Percentiles rank a stretch among this genome's conserved stretches.
Conservation (phyloP, 768 basidiomycete species). For the Brasilioporus rufonigricans region DNA sequence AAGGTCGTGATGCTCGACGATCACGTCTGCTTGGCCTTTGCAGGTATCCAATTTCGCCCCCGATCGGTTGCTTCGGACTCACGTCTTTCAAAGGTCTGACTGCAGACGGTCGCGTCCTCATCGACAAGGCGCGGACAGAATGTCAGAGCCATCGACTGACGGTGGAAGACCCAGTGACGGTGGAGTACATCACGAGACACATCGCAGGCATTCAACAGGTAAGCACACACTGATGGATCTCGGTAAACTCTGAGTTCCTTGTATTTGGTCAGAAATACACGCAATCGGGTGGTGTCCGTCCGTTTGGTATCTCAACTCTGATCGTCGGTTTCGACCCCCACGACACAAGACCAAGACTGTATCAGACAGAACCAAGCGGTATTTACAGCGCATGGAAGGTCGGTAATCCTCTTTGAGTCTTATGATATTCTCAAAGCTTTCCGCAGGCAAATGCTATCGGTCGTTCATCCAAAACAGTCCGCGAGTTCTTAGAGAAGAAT, state of each 20-base stretch:
- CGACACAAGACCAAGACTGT: constrained; percentile 82
- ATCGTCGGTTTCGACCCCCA: constrained; percentile 97
- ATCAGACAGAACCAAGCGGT: constrained; percentile 96
- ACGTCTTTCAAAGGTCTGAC: constrained; percentile 68
- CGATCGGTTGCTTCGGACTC: constrained; percentile 9
- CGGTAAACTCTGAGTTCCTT: neutral
- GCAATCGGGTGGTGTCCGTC: constrained; percentile 97
- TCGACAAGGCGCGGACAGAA: constrained; percentile 97
- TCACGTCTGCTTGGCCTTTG: constrained; percentile 95
- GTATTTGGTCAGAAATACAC: constrained; percentile 73
- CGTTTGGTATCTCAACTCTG: constrained; percentile 96
- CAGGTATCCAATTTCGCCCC: constrained; percentile 56
- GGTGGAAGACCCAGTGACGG: constrained; percentile 96
- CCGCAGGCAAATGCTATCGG: constrained; percentile 94
- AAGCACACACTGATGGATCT: constrained; percentile 12
- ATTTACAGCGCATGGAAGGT: constrained; percentile 99
- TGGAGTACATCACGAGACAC: constrained; percentile 97
- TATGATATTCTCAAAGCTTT: neutral
- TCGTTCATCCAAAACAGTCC: constrained; percentile 95
- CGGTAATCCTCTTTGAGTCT: neutral
- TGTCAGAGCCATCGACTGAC: constrained; percentile 97
- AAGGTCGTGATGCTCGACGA: constrained; percentile 99
- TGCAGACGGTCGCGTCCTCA: constrained; percentile 95
- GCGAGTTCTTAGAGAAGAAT: constrained; percentile 98
- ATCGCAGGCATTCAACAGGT: constrained; percentile 99